Evolutionary conservation across 352 stramenopile species (phyloP).

Genomic region (Globisporangium ultimum): DNA sequence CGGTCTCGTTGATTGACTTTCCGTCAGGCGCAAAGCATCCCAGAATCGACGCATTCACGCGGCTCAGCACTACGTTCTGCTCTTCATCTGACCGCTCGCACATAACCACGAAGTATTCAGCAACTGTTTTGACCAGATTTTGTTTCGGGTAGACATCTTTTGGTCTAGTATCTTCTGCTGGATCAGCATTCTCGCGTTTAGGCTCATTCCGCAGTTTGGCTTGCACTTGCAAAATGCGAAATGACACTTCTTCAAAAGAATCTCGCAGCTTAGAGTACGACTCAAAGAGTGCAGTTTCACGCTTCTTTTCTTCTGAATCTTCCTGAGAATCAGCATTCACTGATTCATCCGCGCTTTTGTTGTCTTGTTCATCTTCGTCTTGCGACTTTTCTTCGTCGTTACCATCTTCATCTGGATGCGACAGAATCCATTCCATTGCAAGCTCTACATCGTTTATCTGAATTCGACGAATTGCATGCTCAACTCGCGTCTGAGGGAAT

Average conservation of each 20-base stretch:
- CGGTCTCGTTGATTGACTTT: slow-evolving; percentile 6
- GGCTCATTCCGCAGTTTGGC: slow-evolving; percentile 3
- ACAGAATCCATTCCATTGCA: slow-evolving; percentile 96
- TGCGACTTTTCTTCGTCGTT: slow-evolving; percentile 26
- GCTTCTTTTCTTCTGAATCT: slow-evolving; percentile 26
- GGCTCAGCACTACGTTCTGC: slow-evolving; percentile 42
- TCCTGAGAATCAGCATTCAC: not conserved
- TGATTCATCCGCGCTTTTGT: not conserved
- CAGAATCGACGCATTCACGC: slow-evolving; percentile 48
- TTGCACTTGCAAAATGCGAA: slow-evolving; percentile 57
- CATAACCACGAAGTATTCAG: slow-evolving; percentile 66
- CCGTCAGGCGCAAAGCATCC: slow-evolving; percentile 30
- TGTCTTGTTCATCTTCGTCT: slow-evolving; percentile 25
- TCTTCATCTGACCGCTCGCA: slow-evolving; percentile 57
- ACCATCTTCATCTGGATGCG: slow-evolving; percentile 80
- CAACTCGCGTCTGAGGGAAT: slow-evolving; percentile 87
- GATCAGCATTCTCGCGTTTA: not conserved
- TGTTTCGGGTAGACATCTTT: slow-evolving; percentile 35
- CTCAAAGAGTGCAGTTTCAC: slow-evolving; percentile 45
- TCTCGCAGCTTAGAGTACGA: slow-evolving; percentile 51
- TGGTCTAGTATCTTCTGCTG: not conserved
- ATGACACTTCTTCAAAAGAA: slow-evolving; percentile 63
- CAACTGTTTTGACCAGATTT: slow-evolving; percentile 52
- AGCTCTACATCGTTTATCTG: slow-evolving; percentile 92
- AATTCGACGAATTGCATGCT: slow-evolving; percentile 87